Evolutionary conservation across 805 yeast species (phyloP), one percentile per base, ranked within the genome.

Genomic region (Phaffomyces antillensis): DNA sequence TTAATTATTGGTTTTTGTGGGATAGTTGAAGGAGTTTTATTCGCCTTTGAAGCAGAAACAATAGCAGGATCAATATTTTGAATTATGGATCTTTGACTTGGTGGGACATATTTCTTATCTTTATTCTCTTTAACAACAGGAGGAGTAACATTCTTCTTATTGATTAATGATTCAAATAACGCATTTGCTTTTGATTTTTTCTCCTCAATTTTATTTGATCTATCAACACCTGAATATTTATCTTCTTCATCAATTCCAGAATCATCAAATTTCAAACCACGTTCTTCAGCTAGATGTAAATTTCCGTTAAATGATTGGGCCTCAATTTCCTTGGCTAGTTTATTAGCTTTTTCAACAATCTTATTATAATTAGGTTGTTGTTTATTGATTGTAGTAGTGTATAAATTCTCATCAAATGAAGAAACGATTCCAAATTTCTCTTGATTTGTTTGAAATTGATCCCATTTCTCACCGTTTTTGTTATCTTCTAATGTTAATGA

Each of bases 241-340:
- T 90, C 96, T 64, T 93, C 99, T 67, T 93, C 99, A 64, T 93
- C 98, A 53, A 86, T 53, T 16, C 95, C 96, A 48, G 85, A 77
- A 58, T 86, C 96, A 60, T 86, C 96, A 34, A 84, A 75, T 16
- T 62, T 57, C 15, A 79, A 50, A 24, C 96, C 96, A 62, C 99
- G 79, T 64, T 91, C 99, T 62, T 91, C 99, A 50, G 95, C 91
- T 24, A 90, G 51, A 61, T 93, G 98, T 26, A 77, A 67, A 59
- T 86, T 89, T 25, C 83, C 83, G 23, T 82, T 73, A 42, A 71
- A 61, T 7, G 75, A 70, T 54, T 78, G 83, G 35, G 74, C 65
- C 63, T 86, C 93, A 55, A 91, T 91, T 60, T 93, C 98, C 39
- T 69, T 72, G 2, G 98, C 96, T 46, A 93, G 63, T 52, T 71